A percentile compares a stretch with the other conserved stretches of the same genome.
Conservation (phyloP, 768 basidiomycete genomes). For the Pleurotus ostreatus region DNA sequence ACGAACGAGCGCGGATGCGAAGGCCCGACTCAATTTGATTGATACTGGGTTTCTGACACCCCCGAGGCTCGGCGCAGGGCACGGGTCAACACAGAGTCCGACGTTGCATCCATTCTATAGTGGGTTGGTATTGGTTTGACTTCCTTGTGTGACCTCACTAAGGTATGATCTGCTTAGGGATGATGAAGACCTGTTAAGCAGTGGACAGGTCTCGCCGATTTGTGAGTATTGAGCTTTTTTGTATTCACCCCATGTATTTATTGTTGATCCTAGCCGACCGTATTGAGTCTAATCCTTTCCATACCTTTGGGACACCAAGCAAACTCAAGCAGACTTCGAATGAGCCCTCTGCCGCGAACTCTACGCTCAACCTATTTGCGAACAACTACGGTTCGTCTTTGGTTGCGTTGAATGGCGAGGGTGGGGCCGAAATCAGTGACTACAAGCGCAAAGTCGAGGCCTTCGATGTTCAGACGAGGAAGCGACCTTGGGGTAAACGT, state of each 20-base stretch:
- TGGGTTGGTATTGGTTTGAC: background rate
- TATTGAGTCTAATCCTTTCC: conserved; percentile 17
- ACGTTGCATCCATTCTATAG: conserved; percentile 3
- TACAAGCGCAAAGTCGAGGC: conserved; percentile 32
- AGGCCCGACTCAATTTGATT: background rate
- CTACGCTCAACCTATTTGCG: conserved; percentile 10
- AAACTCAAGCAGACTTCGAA: background rate
- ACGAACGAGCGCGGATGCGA: background rate
- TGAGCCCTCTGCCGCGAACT: conserved; percentile 15
- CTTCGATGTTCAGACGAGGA: conserved; percentile 28
- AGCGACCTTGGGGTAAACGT: conserved; percentile 32
- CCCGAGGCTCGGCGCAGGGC: background rate
- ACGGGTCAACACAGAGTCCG: background rate
- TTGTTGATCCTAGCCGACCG: conserved; percentile 10
- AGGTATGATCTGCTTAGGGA: conserved; percentile 24
- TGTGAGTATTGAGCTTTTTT: conserved; percentile 35
- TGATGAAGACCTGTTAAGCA: conserved; percentile 69
- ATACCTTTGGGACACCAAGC: conserved; percentile 9
- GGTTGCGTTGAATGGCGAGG: background rate
- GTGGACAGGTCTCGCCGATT: conserved; percentile 71
- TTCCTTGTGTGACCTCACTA: background rate
- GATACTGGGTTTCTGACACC: conserved; percentile 4
- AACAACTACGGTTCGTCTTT: conserved; percentile 14
- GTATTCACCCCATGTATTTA: background rate
- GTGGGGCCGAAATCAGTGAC: conserved; percentile 14